Percentiles rank a stretch among this genome's conserved stretches.
phyloP scores from a whole-genome alignment of 352 stramenopile species.

The Phytophthora tentaculata region DNA sequence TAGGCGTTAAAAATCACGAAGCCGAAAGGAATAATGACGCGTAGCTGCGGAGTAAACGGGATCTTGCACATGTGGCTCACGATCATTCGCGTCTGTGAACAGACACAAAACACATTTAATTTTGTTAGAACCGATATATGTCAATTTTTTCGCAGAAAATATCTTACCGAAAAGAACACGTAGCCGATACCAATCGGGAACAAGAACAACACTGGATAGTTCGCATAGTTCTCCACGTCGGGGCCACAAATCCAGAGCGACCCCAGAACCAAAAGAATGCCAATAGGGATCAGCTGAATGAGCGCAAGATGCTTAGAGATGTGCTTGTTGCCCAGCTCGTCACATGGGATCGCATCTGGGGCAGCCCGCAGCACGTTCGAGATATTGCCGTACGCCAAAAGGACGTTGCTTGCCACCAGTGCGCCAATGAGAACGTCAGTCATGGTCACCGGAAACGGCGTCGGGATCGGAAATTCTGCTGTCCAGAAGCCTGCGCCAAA shows the following conservation, averaged over 20 bases:
- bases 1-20: conserved; percentile 83
- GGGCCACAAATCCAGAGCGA: conserved; percentile 79
- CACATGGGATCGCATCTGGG: conserved; percentile 55
- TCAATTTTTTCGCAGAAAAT: conserved; percentile 4
- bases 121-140: background rate
- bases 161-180: conserved; percentile 82
- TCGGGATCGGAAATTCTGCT: conserved; percentile 36
- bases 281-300: conserved; percentile 76
- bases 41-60: conserved; percentile 80
- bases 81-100: conserved; percentile 88
- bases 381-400: conserved; percentile 80
- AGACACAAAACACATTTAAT: conserved; percentile 15
- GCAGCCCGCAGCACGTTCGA: conserved; percentile 69
- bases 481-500: conserved; percentile 71
- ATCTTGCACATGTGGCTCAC: conserved; percentile 92
- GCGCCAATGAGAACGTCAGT: conserved; percentile 62
- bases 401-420: conserved; percentile 77
- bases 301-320: conserved; percentile 82
- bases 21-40: conserved; percentile 80
- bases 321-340: conserved; percentile 87
- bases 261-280: conserved; percentile 60
- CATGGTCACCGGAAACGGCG: conserved; percentile 38
- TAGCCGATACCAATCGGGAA: conserved; percentile 83
- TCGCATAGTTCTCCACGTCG: conserved; percentile 63
- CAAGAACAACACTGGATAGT: conserved; percentile 81